Percentiles rank a stretch among this genome's conserved stretches.
Evolutionary conservation across 257 asterid species (phyloP).

Genomic region (Handroanthus guayacan): DNA sequence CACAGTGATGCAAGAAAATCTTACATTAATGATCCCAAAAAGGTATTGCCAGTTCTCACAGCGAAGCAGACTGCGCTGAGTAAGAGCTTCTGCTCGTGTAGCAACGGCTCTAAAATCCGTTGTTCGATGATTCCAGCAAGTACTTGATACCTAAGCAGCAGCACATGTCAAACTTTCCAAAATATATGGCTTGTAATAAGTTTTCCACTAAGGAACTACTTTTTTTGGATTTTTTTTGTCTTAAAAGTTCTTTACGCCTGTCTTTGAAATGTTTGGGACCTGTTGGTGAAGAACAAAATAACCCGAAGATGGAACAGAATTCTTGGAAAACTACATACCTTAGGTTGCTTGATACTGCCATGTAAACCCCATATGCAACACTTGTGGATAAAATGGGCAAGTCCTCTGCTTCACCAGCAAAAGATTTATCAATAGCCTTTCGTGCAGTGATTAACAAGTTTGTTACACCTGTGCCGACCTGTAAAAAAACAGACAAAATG

Average conservation of each 20-base stretch:
- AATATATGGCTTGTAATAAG: neutral
- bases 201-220: neutral
- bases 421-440: conserved; percentile 76
- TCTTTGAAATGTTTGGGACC: neutral
- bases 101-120: conserved; percentile 80
- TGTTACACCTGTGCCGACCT: conserved; percentile 97
- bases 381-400: conserved; percentile 82
- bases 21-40: conserved; percentile 93
- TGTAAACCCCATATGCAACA: conserved; percentile 85
- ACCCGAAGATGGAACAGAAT: neutral
- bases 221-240: neutral
- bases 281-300: neutral
- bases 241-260: neutral
- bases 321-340: conserved; percentile 53
- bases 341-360: conserved; percentile 95
- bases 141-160: conserved; percentile 75
- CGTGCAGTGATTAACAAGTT: conserved; percentile 67
- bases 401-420: conserved; percentile 90
- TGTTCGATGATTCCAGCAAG: conserved; percentile 94
- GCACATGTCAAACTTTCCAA: neutral
- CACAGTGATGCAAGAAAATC: conserved; percentile 19
- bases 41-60: conserved; percentile 94
- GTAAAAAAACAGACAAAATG: conserved; percentile 33
- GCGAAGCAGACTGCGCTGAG: conserved; percentile 84
- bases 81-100: conserved; percentile 78